phyloP scores from a whole-genome alignment of 2,329 filamentous ascomycete genomes.

The Penicillium hesseltinei region DNA sequence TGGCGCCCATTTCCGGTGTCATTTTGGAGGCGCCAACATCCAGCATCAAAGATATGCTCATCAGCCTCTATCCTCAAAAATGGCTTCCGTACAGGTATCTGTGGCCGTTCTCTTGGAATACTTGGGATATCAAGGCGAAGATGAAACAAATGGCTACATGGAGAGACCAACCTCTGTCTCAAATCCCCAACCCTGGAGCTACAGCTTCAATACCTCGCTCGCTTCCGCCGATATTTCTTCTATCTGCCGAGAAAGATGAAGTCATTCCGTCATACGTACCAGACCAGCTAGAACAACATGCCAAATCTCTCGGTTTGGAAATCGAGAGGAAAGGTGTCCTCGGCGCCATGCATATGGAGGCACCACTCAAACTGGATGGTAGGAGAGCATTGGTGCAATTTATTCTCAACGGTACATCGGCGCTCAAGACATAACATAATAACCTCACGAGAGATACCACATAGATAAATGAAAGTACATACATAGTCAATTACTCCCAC shows the following conservation, averaged over 20 bases:
- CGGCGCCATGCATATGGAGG: slow-evolving; percentile 53
- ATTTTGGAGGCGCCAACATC: slow-evolving; percentile 76
- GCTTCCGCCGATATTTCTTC: slow-evolving; percentile 37
- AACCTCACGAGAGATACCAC: background rate
- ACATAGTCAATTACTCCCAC: slow-evolving; percentile 10
- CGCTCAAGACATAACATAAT: background rate
- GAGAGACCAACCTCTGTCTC: slow-evolving; percentile 7
- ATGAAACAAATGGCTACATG: slow-evolving; percentile 39
- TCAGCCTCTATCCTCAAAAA: slow-evolving; percentile 70
- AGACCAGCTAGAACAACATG: slow-evolving; percentile 34
- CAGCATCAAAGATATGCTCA: slow-evolving; percentile 67
- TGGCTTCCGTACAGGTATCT: slow-evolving; percentile 78
- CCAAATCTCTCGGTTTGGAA: slow-evolving; percentile 34
- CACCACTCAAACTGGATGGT: slow-evolving; percentile 45
- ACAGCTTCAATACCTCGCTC: background rate
- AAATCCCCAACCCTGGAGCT: background rate
- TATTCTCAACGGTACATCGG: slow-evolving; percentile 6
- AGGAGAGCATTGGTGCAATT: slow-evolving; percentile 39
- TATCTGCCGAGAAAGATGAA: slow-evolving; percentile 46
- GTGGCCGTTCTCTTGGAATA: slow-evolving; percentile 68
- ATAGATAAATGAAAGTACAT: background rate
- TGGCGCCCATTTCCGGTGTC: slow-evolving; percentile 46
- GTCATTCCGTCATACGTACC: slow-evolving; percentile 43
- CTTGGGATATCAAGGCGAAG: slow-evolving; percentile 50
- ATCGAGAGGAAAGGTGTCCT: slow-evolving; percentile 41